Conservation (phyloP, 1,284 basidiomycete genomes). For the Irpex lacteus region DNA sequence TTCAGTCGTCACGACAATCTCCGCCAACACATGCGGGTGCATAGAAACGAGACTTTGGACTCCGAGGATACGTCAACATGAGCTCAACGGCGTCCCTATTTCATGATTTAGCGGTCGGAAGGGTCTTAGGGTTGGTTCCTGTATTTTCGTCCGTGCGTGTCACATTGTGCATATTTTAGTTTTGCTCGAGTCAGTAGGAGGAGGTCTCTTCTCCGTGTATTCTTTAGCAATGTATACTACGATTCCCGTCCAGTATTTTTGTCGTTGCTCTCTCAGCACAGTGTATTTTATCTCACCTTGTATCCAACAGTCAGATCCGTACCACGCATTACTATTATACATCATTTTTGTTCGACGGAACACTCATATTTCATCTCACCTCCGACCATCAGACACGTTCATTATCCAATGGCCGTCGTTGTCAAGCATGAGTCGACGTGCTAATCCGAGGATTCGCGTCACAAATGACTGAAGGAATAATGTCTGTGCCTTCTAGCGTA, state of each 20-base stretch:
- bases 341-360: too few relatives aligned
- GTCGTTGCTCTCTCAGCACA: background rate
- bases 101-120: slow-evolving; percentile 3
- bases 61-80: slow-evolving; percentile 17
- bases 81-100: slow-evolving; percentile 1
- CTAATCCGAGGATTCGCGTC: too few relatives aligned
- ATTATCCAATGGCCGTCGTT: too few relatives aligned
- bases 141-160: background rate
- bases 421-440: too few relatives aligned
- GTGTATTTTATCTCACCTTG: background rate
- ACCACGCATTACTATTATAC: too few relatives aligned
- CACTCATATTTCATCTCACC: too few relatives aligned
- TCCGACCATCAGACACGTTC: too few relatives aligned
- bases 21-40: slow-evolving; percentile 75
- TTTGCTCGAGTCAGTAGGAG: too few relatives aligned
- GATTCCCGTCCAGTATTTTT: background rate
- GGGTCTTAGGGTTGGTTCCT: background rate
- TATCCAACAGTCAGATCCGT: background rate
- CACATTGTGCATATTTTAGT: too few relatives aligned
- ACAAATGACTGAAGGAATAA: too few relatives aligned
- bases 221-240: background rate
- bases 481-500: too few relatives aligned
- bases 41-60: slow-evolving; percentile 43
- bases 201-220: background rate
- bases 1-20: slow-evolving; percentile 88